phyloP scores from a whole-genome alignment of 2,329 filamentous ascomycete species.

The Colletotrichum scovillei region DNA sequence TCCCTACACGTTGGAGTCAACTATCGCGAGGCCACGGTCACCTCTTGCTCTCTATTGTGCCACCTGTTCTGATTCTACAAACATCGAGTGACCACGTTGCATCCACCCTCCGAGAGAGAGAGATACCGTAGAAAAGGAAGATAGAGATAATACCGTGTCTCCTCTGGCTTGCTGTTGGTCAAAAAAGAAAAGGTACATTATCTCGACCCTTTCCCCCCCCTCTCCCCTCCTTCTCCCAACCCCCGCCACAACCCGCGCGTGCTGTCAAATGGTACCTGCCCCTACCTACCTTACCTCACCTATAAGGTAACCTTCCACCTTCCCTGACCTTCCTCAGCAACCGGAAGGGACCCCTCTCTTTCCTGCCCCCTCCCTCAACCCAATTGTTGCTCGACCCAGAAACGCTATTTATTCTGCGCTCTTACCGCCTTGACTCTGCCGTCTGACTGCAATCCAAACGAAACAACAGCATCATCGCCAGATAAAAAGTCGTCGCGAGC shows the following conservation, averaged over 20 bases:
- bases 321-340: neutral
- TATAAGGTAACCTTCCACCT: neutral
- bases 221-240: neutral
- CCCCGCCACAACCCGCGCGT: conserved; percentile 10
- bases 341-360: neutral
- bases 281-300: neutral
- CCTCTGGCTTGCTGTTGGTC: neutral
- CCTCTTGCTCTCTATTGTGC: conserved; percentile 4
- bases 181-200: conserved; percentile 7
- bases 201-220: neutral
- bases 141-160: conserved; percentile 14
- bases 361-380: conserved; percentile 1
- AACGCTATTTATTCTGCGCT: conserved; percentile 34
- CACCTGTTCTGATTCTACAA: conserved; percentile 16
- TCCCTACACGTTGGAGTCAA: neutral
- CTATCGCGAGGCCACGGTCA: conserved; percentile 25
- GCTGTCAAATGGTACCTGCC: conserved; percentile 8
- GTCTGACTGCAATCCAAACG: conserved; percentile 6
- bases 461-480: neutral
- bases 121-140: neutral
- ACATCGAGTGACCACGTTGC: conserved; percentile 3
- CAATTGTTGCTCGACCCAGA: conserved; percentile 6
- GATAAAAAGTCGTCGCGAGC: neutral
- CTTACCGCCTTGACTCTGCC: conserved; percentile 19
- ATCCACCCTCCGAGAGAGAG: neutral